phyloP scores from a whole-genome alignment of 192 early-diverging fungal genomes.

The Backusella morwellensis region DNA sequence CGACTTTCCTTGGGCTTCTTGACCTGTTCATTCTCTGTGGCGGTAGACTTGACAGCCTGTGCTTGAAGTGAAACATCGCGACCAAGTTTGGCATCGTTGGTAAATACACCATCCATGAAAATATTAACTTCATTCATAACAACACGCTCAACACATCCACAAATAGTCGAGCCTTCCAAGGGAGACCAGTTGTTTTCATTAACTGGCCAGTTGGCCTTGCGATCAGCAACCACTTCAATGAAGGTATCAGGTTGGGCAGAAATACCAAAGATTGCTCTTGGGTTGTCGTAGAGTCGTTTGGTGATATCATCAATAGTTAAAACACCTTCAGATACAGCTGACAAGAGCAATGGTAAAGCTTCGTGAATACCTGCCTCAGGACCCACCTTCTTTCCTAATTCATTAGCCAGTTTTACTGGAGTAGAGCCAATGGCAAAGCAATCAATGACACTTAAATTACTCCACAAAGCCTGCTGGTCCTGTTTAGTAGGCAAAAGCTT shows the following conservation, averaged over 20 bases:
- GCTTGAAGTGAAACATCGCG: constrained; percentile 45
- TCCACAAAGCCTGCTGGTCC: constrained; percentile 83
- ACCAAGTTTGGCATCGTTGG: constrained; percentile 40
- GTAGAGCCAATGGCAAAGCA: constrained; percentile 85
- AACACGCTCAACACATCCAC: constrained; percentile 84
- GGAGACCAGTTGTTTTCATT: constrained; percentile 54
- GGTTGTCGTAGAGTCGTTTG: constrained; percentile 77
- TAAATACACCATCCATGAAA: constrained; percentile 78
- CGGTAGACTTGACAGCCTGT: constrained; percentile 27
- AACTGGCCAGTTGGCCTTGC: constrained; percentile 49
- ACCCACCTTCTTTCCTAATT: constrained; percentile 43
- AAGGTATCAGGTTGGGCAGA: constrained; percentile 92
- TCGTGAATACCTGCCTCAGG: constrained; percentile 61
- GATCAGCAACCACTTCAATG: constrained; percentile 91
- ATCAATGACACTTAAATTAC: constrained; percentile 77
- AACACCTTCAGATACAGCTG: constrained; percentile 77
- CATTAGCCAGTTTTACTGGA: constrained; percentile 60
- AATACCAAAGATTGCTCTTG: constrained; percentile 88
- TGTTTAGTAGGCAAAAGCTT: constrained; percentile 44
- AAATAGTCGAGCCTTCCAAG: constrained; percentile 56
- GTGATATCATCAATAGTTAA: constrained; percentile 78
- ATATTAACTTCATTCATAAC: constrained; percentile 84
- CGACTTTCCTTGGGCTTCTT: not conserved
- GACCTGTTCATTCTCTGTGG: not conserved
- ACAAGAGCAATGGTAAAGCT: constrained; percentile 73